phyloP scores from a whole-genome alignment of 148 eudicot species.

The Selenicereus undatus region DNA sequence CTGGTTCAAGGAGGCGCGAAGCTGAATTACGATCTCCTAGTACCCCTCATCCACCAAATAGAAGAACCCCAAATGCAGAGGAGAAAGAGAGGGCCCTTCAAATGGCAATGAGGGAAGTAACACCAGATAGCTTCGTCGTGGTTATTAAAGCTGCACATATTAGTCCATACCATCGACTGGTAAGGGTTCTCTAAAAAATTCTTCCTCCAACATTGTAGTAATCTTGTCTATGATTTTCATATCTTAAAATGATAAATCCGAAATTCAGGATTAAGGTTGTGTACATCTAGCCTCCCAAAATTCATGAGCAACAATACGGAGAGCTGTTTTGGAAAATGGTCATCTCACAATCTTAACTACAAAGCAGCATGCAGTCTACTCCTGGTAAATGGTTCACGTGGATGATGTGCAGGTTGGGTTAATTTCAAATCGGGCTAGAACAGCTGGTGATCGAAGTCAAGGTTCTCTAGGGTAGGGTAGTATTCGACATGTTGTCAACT shows the following conservation, averaged over 20 bases:
- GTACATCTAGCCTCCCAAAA: too few species aligned
- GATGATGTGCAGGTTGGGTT: neutral
- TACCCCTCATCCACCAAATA: neutral
- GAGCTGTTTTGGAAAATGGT: too few species aligned
- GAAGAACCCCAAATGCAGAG: conserved; percentile 10
- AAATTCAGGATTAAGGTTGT: neutral
- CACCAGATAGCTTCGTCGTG: conserved; percentile 14
- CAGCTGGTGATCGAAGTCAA: neutral
- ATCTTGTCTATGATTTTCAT: neutral
- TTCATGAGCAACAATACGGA: too few species aligned
- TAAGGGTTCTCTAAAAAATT: neutral
- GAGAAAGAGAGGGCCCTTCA: neutral
- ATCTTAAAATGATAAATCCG: neutral
- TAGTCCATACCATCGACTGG: conserved; percentile 14
- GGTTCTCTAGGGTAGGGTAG: neutral
- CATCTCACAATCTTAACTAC: too few species aligned
- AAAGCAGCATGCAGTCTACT: too few species aligned
- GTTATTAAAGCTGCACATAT: conserved; percentile 13
- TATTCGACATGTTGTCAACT: too few species aligned
- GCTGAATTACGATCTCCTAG: neutral
- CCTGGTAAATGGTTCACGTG: neutral
- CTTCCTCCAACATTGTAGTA: neutral
- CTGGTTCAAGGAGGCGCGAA: neutral
- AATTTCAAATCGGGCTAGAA: neutral
- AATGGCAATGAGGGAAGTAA: neutral